Evolutionary conservation across 2,329 filamentous ascomycete genomes (phyloP), one percentile per base, ranked within the genome.

Genomic region (Daldinia sp.): DNA sequence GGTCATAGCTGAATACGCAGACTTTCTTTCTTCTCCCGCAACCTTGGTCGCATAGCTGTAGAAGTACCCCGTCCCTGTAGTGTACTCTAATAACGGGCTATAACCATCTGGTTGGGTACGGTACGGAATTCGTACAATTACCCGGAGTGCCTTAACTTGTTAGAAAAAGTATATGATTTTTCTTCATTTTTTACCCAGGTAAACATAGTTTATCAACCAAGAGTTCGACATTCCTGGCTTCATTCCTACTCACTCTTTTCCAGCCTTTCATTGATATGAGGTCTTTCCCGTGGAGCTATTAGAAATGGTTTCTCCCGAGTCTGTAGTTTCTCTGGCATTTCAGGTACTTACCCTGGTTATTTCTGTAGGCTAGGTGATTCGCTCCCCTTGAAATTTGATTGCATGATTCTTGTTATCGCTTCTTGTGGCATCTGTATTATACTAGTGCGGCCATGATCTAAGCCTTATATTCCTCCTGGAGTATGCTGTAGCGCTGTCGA

Each of bases 41-140:
- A 91, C 12, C 15, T 48, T 65, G 13, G 70, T 64, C 6, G 68
- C 67, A 23, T 71, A 62, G 15, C 37, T 56, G 35, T 68, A 53
- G 37, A 67, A 60, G 23, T 56, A 28, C 9, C 63, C 60, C 1
- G 18, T 41, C 23, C 58, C 42, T 1, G 51, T 50, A 39, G 20
- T 50, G 50, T 70, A 68, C 3, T 61, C 53, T 6, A 72, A 6
- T 13, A 35, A 18, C 1, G 50, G 9, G 18, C 20, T 44, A 3
- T 58, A 46, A 15, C 15, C 35, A 9, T 0, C 82, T 78, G 96
- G 96, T 42, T 95, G 90, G 20, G 98, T 94, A 77, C 96, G 90
- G 77, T 94, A 98, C 88, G 98, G 98, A 71, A 98, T 95, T 13
- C 96, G 91, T 76, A 99, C 98, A 77, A 98, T 98, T 74, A 96